A percentile compares a stretch with the other conserved stretches of the same genome.
Conservation (phyloP, 1,139 yeast species). For the Geotrichum restrictum region DNA sequence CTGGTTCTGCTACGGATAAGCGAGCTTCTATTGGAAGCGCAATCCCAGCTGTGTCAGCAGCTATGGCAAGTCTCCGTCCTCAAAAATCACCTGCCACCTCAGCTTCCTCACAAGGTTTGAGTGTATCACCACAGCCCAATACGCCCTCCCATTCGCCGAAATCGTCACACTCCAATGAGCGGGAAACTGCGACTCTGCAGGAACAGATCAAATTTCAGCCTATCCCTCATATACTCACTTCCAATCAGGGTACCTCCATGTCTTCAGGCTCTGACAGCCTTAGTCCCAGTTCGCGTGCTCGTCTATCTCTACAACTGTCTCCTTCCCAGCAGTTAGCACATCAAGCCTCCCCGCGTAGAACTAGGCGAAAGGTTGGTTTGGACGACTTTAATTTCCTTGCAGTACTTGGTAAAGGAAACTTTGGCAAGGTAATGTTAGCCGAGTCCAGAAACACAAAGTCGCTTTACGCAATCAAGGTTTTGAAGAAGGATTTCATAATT, state of each 20-base stretch:
- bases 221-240: background rate
- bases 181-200: background rate
- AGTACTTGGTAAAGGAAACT: slow-evolving; percentile 94
- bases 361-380: slow-evolving; percentile 70
- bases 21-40: slow-evolving; percentile 21
- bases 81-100: slow-evolving; percentile 20
- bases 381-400: slow-evolving; percentile 93
- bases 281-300: background rate
- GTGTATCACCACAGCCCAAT: background rate
- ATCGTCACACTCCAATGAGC: background rate
- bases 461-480: slow-evolving; percentile 89
- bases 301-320: slow-evolving; percentile 9
- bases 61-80: slow-evolving; percentile 12
- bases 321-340: slow-evolving; percentile 15
- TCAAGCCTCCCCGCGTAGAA: slow-evolving; percentile 23
- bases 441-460: slow-evolving; percentile 76
- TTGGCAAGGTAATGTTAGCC: slow-evolving; percentile 96
- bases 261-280: background rate
- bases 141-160: background rate
- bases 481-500: slow-evolving; percentile 90
- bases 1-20: slow-evolving; percentile 8
- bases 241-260: background rate
- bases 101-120: slow-evolving; percentile 5
- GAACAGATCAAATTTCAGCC: slow-evolving; percentile 8
- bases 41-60: slow-evolving; percentile 16